These are phyloP conservation scores for Lasiodiplodia gonubiensis DNA, from an alignment of 2,329 filamentous ascomycete species.

Conservation along the genomic window DNA sequence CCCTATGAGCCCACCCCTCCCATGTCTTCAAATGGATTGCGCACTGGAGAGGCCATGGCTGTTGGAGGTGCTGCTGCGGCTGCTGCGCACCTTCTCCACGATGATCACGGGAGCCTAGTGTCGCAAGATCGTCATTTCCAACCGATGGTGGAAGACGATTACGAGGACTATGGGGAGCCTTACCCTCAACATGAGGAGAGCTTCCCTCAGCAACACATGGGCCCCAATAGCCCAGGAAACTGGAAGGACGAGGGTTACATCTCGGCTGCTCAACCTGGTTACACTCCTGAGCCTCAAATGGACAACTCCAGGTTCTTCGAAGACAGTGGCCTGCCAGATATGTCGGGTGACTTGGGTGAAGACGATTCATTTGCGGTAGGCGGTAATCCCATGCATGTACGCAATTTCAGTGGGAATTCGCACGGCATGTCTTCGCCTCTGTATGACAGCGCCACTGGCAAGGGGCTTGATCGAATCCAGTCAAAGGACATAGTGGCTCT, in stretches of 20 bases:
- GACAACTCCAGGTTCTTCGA: conserved; percentile 57
- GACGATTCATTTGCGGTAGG: conserved; percentile 70
- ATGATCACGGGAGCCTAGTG: conserved; percentile 36
- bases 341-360: conserved; percentile 53
- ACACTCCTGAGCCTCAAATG: conserved; percentile 50
- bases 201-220: conserved; percentile 14
- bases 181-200: conserved; percentile 34
- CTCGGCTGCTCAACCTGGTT: conserved; percentile 69
- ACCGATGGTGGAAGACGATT: conserved; percentile 47
- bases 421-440: conserved; percentile 89
- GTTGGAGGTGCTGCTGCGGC: conserved; percentile 62
- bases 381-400: conserved; percentile 58
- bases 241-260: conserved; percentile 86
- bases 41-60: conserved; percentile 45
- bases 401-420: conserved; percentile 85
- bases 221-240: conserved; percentile 59
- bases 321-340: conserved; percentile 62
- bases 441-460: conserved; percentile 87
- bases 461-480: conserved; percentile 87
- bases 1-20: conserved; percentile 62
- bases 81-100: conserved; percentile 41
- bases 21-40: conserved; percentile 37
- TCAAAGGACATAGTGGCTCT: conserved; percentile 95
- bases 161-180: conserved; percentile 41
- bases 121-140: conserved; percentile 42